Percentiles rank a stretch among this genome's conserved stretches.
Conservation (phyloP, 257 asterid species). For the Solanum lignicaule region DNA sequence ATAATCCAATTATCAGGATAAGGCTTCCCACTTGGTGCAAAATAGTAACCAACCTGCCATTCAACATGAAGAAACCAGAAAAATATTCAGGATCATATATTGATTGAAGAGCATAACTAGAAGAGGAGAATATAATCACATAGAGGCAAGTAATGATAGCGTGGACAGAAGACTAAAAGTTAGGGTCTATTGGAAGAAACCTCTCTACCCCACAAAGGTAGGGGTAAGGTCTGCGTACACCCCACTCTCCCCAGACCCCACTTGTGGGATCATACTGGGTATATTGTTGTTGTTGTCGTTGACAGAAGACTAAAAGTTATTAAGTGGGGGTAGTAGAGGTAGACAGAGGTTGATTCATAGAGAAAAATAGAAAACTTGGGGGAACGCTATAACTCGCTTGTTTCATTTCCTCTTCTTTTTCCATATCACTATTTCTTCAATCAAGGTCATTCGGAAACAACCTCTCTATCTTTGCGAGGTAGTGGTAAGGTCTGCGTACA, state of each 20-base stretch:
- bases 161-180: not conserved
- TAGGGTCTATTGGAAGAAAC: not conserved
- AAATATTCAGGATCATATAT: not conserved
- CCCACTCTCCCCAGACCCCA: not conserved
- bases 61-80: conserved; percentile 15
- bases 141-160: not conserved
- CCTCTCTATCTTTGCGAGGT: not conserved
- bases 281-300: no score
- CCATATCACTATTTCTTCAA: not conserved
- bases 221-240: not conserved
- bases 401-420: not conserved
- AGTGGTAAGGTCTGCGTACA: not conserved
- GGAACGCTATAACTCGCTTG: not conserved
- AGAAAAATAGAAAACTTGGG: not conserved
- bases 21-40: conserved; percentile 99
- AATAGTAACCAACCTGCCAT: conserved; percentile 89
- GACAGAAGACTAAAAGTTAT: not conserved
- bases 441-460: not conserved
- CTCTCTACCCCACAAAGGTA: not conserved
- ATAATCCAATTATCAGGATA: conserved; percentile 98
- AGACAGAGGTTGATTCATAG: not conserved
- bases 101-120: not conserved
- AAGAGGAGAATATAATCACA: not conserved
- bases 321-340: not conserved
- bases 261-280: not conserved